phyloP scores from a whole-genome alignment of 495 filamentous ascomycete genomes.

The Corynascus novoguineensis region DNA sequence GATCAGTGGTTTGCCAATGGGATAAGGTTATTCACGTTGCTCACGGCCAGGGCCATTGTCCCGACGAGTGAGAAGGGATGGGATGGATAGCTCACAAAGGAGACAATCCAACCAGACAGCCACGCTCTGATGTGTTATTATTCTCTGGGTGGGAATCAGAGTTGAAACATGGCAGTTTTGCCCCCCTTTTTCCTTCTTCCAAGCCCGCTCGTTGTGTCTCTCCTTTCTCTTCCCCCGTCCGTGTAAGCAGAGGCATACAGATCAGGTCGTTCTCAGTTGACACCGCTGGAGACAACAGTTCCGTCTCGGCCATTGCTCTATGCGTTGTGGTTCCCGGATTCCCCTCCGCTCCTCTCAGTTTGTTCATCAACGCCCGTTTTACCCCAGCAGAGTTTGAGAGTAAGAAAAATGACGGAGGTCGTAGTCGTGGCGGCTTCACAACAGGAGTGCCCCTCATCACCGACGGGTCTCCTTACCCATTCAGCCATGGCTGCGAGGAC shows the following conservation, averaged over 20 bases:
- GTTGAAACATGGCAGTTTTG: slow-evolving; percentile 1
- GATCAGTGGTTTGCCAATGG: slow-evolving; percentile 14
- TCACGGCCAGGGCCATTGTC: slow-evolving; percentile 30
- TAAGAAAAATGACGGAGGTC: slow-evolving; percentile 29
- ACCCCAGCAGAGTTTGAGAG: neutral
- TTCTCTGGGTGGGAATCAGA: neutral
- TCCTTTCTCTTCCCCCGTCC: slow-evolving; percentile 4
- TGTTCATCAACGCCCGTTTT: neutral
- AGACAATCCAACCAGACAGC: slow-evolving; percentile 32
- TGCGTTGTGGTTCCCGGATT: neutral
- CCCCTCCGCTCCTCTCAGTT: neutral
- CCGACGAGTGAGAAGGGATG: slow-evolving; percentile 23
- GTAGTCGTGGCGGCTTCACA: slow-evolving; percentile 16
- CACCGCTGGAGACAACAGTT: neutral
- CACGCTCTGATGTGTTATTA: slow-evolving; percentile 18
- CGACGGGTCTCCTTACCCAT: slow-evolving; percentile 20
- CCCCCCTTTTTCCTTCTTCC: neutral
- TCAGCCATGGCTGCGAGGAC: slow-evolving; percentile 27
- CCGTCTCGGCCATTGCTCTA: neutral
- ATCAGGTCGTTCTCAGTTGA: neutral
- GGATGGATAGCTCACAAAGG: slow-evolving; percentile 33
- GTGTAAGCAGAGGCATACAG: slow-evolving; percentile 14
- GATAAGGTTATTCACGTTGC: slow-evolving; percentile 31
- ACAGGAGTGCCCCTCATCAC: slow-evolving; percentile 8
- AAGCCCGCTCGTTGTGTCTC: neutral